These are phyloP conservation scores for Mucor racemosus DNA, from an alignment of 371 early-diverging fungal species.

Conservation along the genomic window DNA sequence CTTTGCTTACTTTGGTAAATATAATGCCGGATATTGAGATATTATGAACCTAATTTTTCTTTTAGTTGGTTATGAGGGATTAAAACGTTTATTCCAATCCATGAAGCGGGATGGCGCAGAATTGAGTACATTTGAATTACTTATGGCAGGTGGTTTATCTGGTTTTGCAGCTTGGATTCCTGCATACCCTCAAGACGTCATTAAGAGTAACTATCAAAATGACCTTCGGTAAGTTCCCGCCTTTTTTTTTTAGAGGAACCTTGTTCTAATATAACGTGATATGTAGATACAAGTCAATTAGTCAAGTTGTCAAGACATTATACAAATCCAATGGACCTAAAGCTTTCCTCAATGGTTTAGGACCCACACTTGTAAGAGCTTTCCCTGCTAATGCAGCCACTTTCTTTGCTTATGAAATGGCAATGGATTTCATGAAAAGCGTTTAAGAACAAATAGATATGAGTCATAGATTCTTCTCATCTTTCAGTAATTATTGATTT, in stretches of 20 bases:
- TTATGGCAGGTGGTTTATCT: constrained; percentile 83
- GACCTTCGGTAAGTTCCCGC: constrained; percentile 36
- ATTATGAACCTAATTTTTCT: neutral
- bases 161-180: constrained; percentile 86
- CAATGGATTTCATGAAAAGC: constrained; percentile 59
- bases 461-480: constrained; percentile 1
- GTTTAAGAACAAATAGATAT: neutral
- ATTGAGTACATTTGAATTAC: constrained; percentile 60
- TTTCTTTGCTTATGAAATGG: constrained; percentile 81
- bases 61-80: constrained; percentile 67
- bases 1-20: constrained; percentile 78
- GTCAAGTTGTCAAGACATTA: constrained; percentile 19
- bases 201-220: constrained; percentile 82
- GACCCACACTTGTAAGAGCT: constrained; percentile 86
- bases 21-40: neutral
- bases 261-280: neutral
- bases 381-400: constrained; percentile 93
- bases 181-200: constrained; percentile 88
- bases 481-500: neutral
- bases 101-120: constrained; percentile 50
- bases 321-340: constrained; percentile 46
- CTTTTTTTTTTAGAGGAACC: neutral
- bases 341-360: constrained; percentile 80
- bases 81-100: constrained; percentile 59
- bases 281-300: constrained; percentile 27